Percentiles rank a stretch among this genome's conserved stretches.
phyloP scores from a whole-genome alignment of 2,329 filamentous ascomycete species.

The Elsinoe fawcettii region DNA sequence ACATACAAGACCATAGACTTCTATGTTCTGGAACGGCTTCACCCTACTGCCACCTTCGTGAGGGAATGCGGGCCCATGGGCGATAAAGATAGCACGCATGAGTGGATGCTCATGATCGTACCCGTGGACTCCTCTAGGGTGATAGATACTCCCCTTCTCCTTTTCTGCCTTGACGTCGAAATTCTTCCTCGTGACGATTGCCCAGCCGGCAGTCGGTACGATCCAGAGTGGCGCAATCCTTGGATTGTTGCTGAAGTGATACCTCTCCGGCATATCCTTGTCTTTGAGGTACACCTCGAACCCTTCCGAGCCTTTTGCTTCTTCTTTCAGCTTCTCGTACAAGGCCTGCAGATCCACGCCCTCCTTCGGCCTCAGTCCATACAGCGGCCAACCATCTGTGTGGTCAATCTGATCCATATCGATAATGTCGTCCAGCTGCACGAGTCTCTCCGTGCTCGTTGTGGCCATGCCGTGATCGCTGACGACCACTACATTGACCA shows the following conservation, averaged over 20 bases:
- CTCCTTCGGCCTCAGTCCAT: slow-evolving; percentile 75
- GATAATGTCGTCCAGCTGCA: slow-evolving; percentile 85
- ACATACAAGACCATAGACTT: slow-evolving; percentile 92
- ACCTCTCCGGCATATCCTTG: slow-evolving; percentile 81
- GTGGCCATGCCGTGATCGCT: slow-evolving; percentile 98
- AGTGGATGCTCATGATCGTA: slow-evolving; percentile 92
- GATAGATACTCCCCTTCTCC: slow-evolving; percentile 59
- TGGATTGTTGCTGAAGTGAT: slow-evolving; percentile 80
- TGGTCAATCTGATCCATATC: slow-evolving; percentile 71
- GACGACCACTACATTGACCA: slow-evolving; percentile 93
- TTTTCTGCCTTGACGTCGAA: slow-evolving; percentile 65
- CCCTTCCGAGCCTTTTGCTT: slow-evolving; percentile 53
- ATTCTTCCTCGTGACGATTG: slow-evolving; percentile 72
- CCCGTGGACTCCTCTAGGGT: slow-evolving; percentile 79
- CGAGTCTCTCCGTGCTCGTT: slow-evolving; percentile 67
- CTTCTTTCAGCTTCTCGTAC: slow-evolving; percentile 51
- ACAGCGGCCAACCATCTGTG: slow-evolving; percentile 88
- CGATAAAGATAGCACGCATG: slow-evolving; percentile 94
- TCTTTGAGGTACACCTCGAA: slow-evolving; percentile 84
- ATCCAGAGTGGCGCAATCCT: slow-evolving; percentile 95
- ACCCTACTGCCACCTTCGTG: slow-evolving; percentile 74
- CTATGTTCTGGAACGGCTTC: slow-evolving; percentile 80
- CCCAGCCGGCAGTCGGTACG: slow-evolving; percentile 86
- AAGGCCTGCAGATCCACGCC: slow-evolving; percentile 57
- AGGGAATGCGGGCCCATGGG: slow-evolving; percentile 83